Evolutionary conservation across 257 asterid genomes (phyloP).

Genomic region (Gentiana macrophylla): DNA sequence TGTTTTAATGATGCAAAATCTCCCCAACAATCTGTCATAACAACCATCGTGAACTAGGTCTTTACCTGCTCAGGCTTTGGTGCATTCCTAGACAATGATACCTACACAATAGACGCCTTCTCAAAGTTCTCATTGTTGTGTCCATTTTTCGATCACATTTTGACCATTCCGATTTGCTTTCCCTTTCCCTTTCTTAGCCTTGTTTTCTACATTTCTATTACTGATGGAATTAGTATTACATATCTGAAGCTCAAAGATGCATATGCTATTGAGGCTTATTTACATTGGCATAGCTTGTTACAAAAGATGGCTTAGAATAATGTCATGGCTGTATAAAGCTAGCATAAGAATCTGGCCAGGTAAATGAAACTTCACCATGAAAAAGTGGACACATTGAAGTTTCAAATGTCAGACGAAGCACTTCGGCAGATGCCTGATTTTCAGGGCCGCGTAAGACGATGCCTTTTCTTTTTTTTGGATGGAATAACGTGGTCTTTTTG

Average conservation of each 20-base stretch:
- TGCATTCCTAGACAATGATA: no score
- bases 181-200: neutral
- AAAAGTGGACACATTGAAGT: constrained; percentile 65
- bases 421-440: constrained; percentile 99
- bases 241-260: constrained; percentile 83
- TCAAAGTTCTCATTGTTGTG: no score
- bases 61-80: no score
- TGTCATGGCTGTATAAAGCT: constrained; percentile 85
- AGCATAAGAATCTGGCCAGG: constrained; percentile 59
- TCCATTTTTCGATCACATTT: no score
- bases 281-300: constrained; percentile 54
- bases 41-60: no score
- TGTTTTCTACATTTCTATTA: neutral
- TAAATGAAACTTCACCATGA: constrained; percentile 52
- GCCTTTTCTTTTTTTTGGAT: constrained; percentile 15
- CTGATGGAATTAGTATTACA: constrained; percentile 15
- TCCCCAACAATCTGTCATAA: no score
- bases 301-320: constrained; percentile 83
- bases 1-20: no score
- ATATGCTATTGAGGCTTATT: constrained; percentile 49
- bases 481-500: constrained; percentile 16
- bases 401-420: constrained; percentile 97
- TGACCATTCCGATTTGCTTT: constrained; percentile 1
- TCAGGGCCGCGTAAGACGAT: constrained; percentile 76
- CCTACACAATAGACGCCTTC: no score